Percentiles rank a stretch among this genome's conserved stretches.
phyloP scores from a whole-genome alignment of 805 yeast genomes.

The Spathaspora passalidarum region DNA sequence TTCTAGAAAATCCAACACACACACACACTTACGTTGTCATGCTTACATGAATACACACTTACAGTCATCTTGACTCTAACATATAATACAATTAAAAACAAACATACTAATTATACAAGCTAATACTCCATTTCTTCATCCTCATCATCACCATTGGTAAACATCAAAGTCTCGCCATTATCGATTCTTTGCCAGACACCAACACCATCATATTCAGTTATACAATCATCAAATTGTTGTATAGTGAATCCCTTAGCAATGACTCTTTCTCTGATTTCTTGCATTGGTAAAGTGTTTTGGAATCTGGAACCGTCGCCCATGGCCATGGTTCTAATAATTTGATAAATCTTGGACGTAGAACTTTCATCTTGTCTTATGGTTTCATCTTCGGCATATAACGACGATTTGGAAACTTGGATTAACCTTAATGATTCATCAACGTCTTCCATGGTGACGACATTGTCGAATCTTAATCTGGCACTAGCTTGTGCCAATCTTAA shows the following conservation, averaged over 20 bases:
- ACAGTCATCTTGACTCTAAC: neutral
- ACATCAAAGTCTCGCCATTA: conserved; percentile 61
- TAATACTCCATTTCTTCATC: conserved; percentile 20
- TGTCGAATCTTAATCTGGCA: conserved; percentile 82
- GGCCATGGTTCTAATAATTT: conserved; percentile 62
- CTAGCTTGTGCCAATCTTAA: conserved; percentile 91
- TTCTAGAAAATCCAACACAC: no score
- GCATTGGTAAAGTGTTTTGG: conserved; percentile 36
- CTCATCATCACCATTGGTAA: conserved; percentile 43
- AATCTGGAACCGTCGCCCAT: conserved; percentile 29
- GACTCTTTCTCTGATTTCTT: conserved; percentile 56
- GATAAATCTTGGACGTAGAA: conserved; percentile 65
- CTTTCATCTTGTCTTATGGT: conserved; percentile 59
- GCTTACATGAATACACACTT: no score
- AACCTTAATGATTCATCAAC: conserved; percentile 95
- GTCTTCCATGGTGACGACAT: conserved; percentile 68
- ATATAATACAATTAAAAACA: neutral
- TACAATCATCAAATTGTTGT: conserved; percentile 71
- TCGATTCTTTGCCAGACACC: conserved; percentile 76
- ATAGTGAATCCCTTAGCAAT: conserved; percentile 82
- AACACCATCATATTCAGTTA: conserved; percentile 67
- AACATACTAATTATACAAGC: conserved; percentile 7
- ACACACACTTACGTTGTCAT: no score
- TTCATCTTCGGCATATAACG: conserved; percentile 57
- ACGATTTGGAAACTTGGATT: conserved; percentile 80